A percentile compares a stretch with the other conserved stretches of the same genome.
phyloP scores from a whole-genome alignment of 2,329 filamentous ascomycete genomes.

The Coleophoma cylindrospora region DNA sequence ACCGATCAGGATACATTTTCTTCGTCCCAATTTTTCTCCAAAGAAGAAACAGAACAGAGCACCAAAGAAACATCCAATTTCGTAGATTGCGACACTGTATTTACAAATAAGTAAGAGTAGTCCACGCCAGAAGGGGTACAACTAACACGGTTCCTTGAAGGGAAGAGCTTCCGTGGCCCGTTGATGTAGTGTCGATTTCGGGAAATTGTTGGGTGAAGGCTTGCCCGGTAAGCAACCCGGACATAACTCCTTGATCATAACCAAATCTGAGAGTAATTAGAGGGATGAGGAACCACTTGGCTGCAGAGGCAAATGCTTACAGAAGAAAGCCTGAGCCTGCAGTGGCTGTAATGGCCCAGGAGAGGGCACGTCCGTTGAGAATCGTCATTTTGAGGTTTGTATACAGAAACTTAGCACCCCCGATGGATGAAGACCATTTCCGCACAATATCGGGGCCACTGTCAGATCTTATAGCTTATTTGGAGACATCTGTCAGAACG shows the following conservation, averaged over 20 bases:
- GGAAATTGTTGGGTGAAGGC: constrained; percentile 51
- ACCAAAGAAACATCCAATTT: constrained; percentile 41
- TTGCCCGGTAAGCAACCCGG: constrained; percentile 62
- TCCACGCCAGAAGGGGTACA: background rate
- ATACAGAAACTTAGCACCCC: too few species aligned
- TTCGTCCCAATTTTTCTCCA: constrained; percentile 39
- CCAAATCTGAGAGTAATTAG: constrained; percentile 32
- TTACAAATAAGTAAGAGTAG: background rate
- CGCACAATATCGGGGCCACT: too few species aligned
- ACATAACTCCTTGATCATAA: constrained; percentile 71
- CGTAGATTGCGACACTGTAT: constrained; percentile 34
- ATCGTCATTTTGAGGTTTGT: constrained; percentile 13
- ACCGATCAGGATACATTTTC: constrained; percentile 34
- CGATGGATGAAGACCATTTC: too few species aligned
- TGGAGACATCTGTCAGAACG: too few species aligned
- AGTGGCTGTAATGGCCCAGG: constrained; percentile 32
- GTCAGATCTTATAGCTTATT: too few species aligned
- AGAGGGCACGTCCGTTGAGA: constrained; percentile 27
- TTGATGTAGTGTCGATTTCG: constrained; percentile 36
- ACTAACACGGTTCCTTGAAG: constrained; percentile 37
- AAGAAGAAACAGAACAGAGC: constrained; percentile 35
- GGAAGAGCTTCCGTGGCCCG: constrained; percentile 32
- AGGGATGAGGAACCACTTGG: too few species aligned
- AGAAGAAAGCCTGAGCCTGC: constrained; percentile 32
- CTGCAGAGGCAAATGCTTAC: background rate